Conservation (phyloP, 768 basidiomycete species). For the Chalciporus pseudorubinellus region DNA sequence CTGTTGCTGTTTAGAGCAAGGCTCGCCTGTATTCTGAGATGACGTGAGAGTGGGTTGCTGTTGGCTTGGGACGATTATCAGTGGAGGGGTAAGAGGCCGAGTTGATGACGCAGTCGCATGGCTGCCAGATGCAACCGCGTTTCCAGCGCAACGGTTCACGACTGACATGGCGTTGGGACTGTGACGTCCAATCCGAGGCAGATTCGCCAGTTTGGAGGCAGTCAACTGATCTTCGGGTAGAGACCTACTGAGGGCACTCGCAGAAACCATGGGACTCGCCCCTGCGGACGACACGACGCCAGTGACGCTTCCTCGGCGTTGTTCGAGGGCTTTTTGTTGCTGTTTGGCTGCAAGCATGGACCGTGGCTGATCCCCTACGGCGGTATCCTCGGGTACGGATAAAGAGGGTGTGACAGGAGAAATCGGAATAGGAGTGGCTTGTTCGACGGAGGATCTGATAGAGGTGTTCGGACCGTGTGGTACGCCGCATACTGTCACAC, state of each 20-base stretch:
- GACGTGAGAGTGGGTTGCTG: conserved; percentile 16
- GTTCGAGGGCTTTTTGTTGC: conserved; percentile 70
- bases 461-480: conserved; percentile 52
- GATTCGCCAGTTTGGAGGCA: conserved; percentile 25
- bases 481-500: conserved; percentile 66
- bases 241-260: conserved; percentile 25
- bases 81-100: conserved; percentile 23
- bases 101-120: conserved; percentile 23
- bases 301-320: conserved; percentile 60
- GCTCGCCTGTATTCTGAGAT: conserved; percentile 18
- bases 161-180: conserved; percentile 35
- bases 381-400: conserved; percentile 55
- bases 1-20: conserved; percentile 24
- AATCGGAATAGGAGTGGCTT: conserved; percentile 52
- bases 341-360: conserved; percentile 64
- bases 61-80: conserved; percentile 26
- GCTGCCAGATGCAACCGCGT: conserved; percentile 22
- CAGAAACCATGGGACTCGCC: conserved; percentile 17
- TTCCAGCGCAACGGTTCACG: conserved; percentile 26
- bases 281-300: conserved; percentile 36
- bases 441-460: conserved; percentile 40
- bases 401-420: conserved; percentile 68
- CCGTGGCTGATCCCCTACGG: conserved; percentile 59
- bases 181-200: conserved; percentile 34
- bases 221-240: conserved; percentile 26